These are phyloP conservation scores for Rhodotorula sp. DNA, from an alignment of 1,284 basidiomycete species.

Conservation along the genomic window DNA sequence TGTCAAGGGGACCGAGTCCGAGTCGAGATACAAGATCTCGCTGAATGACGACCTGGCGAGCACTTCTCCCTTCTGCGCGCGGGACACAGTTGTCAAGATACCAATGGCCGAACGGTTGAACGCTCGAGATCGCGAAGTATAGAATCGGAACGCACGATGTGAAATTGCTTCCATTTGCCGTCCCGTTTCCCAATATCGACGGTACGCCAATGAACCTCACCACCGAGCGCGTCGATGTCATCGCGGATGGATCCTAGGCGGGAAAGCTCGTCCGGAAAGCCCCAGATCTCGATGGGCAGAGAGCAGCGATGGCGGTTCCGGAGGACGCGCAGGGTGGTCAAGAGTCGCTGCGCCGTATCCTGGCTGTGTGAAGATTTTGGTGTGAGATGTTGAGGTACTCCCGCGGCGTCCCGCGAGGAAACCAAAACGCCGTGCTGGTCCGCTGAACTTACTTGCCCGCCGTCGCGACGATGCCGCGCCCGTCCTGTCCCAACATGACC, in stretches of 20 bases:
- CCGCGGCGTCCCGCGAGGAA: background rate
- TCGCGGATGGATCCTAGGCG: background rate
- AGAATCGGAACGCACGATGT: conserved; percentile 41
- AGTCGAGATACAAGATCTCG: conserved; percentile 53
- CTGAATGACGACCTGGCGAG: conserved; percentile 51
- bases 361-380: background rate
- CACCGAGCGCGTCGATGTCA: conserved; percentile 15
- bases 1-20: conserved; percentile 53
- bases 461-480: conserved; percentile 32
- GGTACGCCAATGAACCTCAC: conserved; percentile 18
- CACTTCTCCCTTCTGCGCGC: conserved; percentile 53
- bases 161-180: conserved; percentile 50
- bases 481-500: conserved; percentile 42
- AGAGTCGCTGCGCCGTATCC: conserved; percentile 8
- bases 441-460: conserved; percentile 14
- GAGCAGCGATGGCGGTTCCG: conserved; percentile 9
- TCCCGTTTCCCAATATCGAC: conserved; percentile 1
- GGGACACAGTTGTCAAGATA: no score
- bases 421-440: background rate
- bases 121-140: background rate
- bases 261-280: conserved; percentile 7
- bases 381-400: background rate
- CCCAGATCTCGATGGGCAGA: conserved; percentile 18
- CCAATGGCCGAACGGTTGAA: no score
- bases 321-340: conserved; percentile 14